These are phyloP conservation scores for Colletotrichum tropicale DNA, from an alignment of 2,329 filamentous ascomycete genomes.

Conservation along the genomic window DNA sequence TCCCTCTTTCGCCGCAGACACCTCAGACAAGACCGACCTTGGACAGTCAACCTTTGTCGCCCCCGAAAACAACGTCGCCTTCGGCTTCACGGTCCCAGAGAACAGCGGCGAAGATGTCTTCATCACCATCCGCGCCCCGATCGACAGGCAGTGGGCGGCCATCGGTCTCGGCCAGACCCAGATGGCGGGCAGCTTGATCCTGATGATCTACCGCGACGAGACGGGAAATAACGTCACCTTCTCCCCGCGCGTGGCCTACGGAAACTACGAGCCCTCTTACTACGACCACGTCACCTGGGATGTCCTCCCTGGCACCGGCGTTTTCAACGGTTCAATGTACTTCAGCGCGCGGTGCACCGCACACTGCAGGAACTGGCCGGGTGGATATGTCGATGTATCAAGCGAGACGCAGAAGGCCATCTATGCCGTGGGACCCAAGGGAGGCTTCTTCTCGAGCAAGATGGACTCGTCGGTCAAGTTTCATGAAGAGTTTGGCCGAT, in stretches of 20 bases:
- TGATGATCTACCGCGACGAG: constrained; percentile 57
- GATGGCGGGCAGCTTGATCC: constrained; percentile 57
- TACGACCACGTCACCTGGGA: constrained; percentile 47
- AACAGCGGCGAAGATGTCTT: constrained; percentile 52
- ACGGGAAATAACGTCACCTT: constrained; percentile 57
- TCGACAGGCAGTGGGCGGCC: constrained; percentile 53
- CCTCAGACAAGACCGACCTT: constrained; percentile 25
- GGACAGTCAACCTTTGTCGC: constrained; percentile 50
- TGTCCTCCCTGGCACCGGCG: constrained; percentile 50
- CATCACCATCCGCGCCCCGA: constrained; percentile 57
- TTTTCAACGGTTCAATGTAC: constrained; percentile 49
- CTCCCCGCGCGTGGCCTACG: constrained; percentile 55
- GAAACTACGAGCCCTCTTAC: constrained; percentile 57
- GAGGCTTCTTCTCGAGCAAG: constrained; percentile 45
- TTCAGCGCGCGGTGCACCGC: constrained; percentile 55
- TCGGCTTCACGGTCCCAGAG: constrained; percentile 55
- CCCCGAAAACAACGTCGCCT: constrained; percentile 46
- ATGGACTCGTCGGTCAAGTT: constrained; percentile 49
- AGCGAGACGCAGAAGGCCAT: constrained; percentile 53
- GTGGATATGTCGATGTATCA: constrained; percentile 55
- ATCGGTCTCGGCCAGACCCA: constrained; percentile 58
- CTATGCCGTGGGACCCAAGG: constrained; percentile 59
- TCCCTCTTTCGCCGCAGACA: constrained; percentile 27
- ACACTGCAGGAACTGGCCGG: constrained; percentile 57
- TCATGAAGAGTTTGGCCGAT: constrained; percentile 58